Conservation (phyloP, 2,329 filamentous ascomycete genomes). For the Magnaporthiopsis poae region DNA sequence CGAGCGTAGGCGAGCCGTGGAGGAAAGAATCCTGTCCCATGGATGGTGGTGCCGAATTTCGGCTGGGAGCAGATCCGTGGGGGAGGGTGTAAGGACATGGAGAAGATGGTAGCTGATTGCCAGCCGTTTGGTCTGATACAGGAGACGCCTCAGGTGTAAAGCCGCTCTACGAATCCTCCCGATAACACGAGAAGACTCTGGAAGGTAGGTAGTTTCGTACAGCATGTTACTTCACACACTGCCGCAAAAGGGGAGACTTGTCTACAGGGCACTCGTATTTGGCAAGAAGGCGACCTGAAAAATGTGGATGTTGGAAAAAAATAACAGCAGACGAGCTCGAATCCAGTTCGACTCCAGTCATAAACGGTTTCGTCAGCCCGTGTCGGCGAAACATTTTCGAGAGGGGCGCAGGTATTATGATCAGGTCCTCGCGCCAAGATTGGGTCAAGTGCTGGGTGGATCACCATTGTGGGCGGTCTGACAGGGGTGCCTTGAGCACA, state of each 20-base stretch:
- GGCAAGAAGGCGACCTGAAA: neutral
- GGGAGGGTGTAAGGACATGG: neutral
- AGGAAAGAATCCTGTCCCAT: neutral
- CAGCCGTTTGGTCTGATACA: neutral
- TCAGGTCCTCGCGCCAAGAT: neutral
- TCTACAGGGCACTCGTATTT: neutral
- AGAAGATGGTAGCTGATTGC: neutral
- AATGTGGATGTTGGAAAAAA: neutral
- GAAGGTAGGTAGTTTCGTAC: neutral
- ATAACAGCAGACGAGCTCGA: neutral
- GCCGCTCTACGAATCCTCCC: neutral
- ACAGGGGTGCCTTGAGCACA: neutral
- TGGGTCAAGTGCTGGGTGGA: neutral
- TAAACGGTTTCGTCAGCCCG: too few species aligned
- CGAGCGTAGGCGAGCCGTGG: too few species aligned
- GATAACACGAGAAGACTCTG: neutral
- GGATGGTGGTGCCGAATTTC: neutral
- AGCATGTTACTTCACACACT: too few species aligned
- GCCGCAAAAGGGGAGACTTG: too few species aligned
- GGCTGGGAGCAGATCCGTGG: neutral
- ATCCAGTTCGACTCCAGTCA: neutral
- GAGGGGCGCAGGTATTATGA: neutral
- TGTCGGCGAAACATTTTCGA: neutral
- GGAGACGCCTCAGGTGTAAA: neutral
- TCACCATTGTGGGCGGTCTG: neutral